These are phyloP conservation scores for Withania somnifera DNA, from an alignment of 305 asterid species.

Conservation along the genomic window DNA sequence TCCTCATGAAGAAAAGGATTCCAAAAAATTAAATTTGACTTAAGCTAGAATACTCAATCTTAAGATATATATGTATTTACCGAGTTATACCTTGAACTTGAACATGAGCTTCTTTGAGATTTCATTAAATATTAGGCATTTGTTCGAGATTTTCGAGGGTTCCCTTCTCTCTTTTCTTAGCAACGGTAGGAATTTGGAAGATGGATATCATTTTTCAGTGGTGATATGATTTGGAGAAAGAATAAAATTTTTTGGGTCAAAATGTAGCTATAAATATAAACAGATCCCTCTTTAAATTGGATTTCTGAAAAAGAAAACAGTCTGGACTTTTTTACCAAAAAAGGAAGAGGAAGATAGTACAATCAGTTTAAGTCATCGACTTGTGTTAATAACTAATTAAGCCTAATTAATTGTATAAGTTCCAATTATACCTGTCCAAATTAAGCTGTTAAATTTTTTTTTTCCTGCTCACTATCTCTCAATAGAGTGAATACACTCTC, in stretches of 20 bases:
- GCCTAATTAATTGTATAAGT: not conserved
- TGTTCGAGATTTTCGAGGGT: too few relatives aligned
- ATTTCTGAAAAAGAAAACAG: not conserved
- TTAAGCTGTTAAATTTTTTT: not conserved
- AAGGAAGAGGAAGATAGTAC: not conserved
- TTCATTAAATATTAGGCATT: too few relatives aligned
- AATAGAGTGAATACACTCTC: not conserved
- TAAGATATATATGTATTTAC: too few relatives aligned
- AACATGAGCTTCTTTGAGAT: too few relatives aligned
- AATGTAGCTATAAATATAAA: not conserved
- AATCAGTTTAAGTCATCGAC: not conserved
- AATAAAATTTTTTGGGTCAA: not conserved
- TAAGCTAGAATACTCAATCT: too few relatives aligned
- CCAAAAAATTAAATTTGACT: too few relatives aligned
- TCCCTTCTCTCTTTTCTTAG: too few relatives aligned
- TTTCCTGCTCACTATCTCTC: not conserved
- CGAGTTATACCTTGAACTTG: too few relatives aligned
- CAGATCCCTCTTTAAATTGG: not conserved
- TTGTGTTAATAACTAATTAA: not conserved
- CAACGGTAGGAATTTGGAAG: not conserved
- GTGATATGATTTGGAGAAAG: not conserved
- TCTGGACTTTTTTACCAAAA: not conserved
- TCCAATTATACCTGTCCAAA: not conserved
- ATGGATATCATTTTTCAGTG: not conserved
- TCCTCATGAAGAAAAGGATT: too few relatives aligned